Base-by-base conservation (phyloP, 768 basidiomycete genomes). In the Ramaria sp. region DNA sequence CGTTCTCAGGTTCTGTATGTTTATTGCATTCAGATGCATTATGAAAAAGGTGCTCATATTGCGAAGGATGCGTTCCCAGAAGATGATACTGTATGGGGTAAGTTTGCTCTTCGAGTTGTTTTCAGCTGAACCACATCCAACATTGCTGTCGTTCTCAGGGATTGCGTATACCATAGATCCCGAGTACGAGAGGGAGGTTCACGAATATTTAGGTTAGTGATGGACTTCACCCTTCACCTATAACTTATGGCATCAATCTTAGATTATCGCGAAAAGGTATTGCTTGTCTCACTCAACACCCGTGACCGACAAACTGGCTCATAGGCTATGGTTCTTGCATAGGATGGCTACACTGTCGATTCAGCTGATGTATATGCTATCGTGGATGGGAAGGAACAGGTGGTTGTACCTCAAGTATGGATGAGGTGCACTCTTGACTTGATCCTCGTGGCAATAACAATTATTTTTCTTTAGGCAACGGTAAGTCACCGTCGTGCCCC, bases 301-400 rank as follows among this genome's bases (percentile, higher is more conserved):
- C 27, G 27, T 27, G 27, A 27, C 27, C 5, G 27, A 5, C 27
- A 27, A 5, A 5, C 27, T 27, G 27, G 27, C 27, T 27, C 27
- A 27, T 27, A 27, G 3, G 27, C 27, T 27, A 5, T 27, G 27
- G 5, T 37, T 30, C 22, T n/a, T 27, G 47, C 20, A 1, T 64
- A 93, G 88, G 91, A 94, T 63, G 93, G 94, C 20, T 97, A 96
- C 70, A 91, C 91, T 9, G 72, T 86, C 67, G 88, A 94, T 62
- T 78, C 75, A 0, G 66, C 93, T 11, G 81, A 92, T 59, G 76
- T 97, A 13, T 84, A 86, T 68, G 78, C 79, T 31, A 65, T 84
- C 33, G 73, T 76, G 20, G 73, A 73, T 38, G 81, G 78, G 2
- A 63, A 68, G 2, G 83, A 87, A 61, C 71, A 69, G 53, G 72